phyloP scores from a whole-genome alignment of 176 grass and related monocot genomes.

The Cocos nucifera region DNA sequence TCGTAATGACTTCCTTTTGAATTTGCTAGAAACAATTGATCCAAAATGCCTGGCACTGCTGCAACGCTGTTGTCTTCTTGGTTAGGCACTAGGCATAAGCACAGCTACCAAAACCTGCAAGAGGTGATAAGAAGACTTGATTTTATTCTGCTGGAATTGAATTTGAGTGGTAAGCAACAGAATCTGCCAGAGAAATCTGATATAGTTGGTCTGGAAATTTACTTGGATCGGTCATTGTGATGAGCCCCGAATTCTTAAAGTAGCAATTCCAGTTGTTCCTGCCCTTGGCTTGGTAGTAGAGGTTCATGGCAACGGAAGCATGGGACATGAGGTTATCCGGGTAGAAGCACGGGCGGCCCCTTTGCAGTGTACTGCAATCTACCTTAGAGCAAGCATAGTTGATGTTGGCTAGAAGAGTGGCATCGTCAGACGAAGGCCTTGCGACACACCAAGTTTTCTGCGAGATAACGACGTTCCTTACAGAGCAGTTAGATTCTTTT shows the following conservation, averaged over 20 bases:
- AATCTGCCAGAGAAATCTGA: too few relatives aligned
- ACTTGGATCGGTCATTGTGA: neutral
- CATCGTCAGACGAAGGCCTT: neutral
- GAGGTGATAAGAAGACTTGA: too few relatives aligned
- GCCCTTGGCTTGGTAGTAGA: neutral
- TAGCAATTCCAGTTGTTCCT: conserved; percentile 1
- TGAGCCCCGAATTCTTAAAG: neutral
- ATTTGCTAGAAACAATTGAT: too few relatives aligned
- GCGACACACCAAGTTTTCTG: neutral
- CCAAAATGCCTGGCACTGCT: too few relatives aligned
- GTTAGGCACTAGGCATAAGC: too few relatives aligned
- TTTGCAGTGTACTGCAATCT: neutral
- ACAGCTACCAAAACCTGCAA: too few relatives aligned
- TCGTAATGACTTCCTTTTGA: too few relatives aligned
- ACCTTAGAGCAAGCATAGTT: conserved; percentile 1
- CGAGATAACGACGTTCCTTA: too few relatives aligned
- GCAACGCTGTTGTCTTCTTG: too few relatives aligned
- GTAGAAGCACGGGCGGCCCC: neutral
- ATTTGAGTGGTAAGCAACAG: too few relatives aligned
- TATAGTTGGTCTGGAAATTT: neutral
- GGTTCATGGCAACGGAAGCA: conserved; percentile 4
- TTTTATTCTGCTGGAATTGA: too few relatives aligned
- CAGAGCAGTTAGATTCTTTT: too few relatives aligned
- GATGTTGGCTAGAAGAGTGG: neutral
- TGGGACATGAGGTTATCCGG: neutral